Conservation (phyloP, 1,284 basidiomycete genomes). For the Microbotryum violaceum region DNA sequence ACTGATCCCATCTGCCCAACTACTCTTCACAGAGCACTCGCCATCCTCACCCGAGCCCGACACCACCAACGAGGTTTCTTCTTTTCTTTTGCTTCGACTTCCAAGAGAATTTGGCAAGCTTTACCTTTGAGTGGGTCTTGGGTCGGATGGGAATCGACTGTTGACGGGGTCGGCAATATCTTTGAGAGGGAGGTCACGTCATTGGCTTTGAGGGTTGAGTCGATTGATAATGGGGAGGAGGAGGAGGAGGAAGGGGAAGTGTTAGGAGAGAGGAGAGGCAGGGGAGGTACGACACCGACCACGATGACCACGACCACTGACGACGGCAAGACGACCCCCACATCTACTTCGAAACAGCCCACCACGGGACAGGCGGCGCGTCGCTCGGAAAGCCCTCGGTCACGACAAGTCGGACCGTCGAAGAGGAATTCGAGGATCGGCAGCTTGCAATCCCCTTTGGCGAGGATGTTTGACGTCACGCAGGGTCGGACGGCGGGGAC, state of each 20-base stretch:
- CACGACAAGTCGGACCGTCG: not conserved
- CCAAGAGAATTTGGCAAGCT: not conserved
- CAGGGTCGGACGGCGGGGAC: not conserved
- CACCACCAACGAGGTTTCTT: not conserved
- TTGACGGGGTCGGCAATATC: constrained; percentile 11
- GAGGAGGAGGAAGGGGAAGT: not conserved
- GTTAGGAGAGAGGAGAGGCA: not conserved
- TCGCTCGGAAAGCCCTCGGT: not conserved
- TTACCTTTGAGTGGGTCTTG: constrained; percentile 2
- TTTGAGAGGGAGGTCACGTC: constrained; percentile 13
- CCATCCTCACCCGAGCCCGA: constrained; percentile 4
- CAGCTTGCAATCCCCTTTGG: constrained; percentile 1
- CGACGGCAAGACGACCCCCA: not conserved
- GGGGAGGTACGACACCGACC: not conserved
- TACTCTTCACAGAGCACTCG: constrained; percentile 10
- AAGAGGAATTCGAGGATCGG: constrained; percentile 4
- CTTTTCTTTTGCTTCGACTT: not conserved
- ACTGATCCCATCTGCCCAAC: not conserved
- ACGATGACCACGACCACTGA: not conserved
- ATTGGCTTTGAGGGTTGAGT: not conserved
- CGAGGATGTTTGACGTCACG: constrained; percentile 1
- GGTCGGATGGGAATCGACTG: constrained; percentile 7
- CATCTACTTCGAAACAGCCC: not conserved
- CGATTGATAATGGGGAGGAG: not conserved
- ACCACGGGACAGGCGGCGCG: not conserved